These are phyloP conservation scores for Aspergillus taichungensis DNA, from an alignment of 495 filamentous ascomycete species.

Conservation along the genomic window DNA sequence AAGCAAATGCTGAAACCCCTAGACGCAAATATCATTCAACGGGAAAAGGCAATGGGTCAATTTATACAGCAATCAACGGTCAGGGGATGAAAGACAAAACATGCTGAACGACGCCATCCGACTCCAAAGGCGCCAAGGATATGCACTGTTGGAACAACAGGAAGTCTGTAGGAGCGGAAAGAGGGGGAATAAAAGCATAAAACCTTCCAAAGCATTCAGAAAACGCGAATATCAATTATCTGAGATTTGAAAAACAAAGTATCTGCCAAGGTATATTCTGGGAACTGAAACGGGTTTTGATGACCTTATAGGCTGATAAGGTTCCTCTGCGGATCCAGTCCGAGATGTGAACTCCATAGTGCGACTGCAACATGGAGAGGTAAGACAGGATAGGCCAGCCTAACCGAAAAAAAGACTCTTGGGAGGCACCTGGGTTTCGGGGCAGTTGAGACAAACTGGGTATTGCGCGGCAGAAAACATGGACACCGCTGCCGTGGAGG, in stretches of 20 bases:
- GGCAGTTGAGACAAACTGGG: too few species aligned
- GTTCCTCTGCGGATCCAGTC: conserved; percentile 14
- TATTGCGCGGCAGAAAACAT: not conserved
- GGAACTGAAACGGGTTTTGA: not conserved
- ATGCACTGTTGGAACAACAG: not conserved
- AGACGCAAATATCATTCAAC: too few species aligned
- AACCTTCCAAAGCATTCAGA: not conserved
- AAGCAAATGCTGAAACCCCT: not conserved
- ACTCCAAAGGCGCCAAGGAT: conserved; percentile 17
- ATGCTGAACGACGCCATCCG: conserved; percentile 6
- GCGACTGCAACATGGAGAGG: not conserved
- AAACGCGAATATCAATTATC: not conserved
- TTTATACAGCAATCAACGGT: conserved; percentile 12
- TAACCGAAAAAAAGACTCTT: conserved; percentile 1
- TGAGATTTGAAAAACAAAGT: not conserved
- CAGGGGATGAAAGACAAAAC: not conserved
- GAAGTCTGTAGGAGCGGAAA: too few species aligned
- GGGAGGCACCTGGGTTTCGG: not conserved
- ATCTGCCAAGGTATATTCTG: not conserved
- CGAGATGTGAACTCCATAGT: conserved; percentile 6
- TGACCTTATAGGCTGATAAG: not conserved
- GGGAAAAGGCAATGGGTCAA: not conserved
- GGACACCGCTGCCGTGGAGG: not conserved
- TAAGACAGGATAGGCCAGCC: conserved; percentile 10
- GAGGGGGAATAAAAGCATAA: not conserved